Conservation (phyloP, 306 rosid species). For the Casuarina equisetifolia region DNA sequence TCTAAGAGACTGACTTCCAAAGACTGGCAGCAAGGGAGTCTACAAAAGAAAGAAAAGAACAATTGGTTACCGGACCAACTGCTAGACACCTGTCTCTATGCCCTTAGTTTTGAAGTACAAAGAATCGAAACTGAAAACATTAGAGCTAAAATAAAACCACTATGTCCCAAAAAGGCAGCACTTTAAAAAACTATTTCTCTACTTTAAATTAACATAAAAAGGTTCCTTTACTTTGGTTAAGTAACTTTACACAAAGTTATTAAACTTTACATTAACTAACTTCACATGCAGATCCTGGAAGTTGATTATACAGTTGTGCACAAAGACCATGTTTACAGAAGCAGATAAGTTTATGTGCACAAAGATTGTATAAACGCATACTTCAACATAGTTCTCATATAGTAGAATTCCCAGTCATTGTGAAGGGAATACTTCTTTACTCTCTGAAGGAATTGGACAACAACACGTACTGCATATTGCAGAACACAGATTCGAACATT, state of each 20-base stretch:
- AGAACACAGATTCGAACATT: constrained; percentile 17
- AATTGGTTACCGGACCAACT: neutral
- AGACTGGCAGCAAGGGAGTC: neutral
- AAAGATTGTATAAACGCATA: neutral
- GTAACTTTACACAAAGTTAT: no score
- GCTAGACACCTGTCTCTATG: neutral
- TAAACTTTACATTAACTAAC: no score
- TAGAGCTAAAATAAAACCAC: neutral
- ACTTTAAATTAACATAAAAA: no score
- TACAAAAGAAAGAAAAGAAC: neutral
- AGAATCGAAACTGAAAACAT: neutral
- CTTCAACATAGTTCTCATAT: neutral
- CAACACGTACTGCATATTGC: constrained; percentile 7
- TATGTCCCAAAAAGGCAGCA: neutral
- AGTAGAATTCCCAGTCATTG: neutral
- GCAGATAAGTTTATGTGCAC: neutral
- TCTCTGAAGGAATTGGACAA: neutral
- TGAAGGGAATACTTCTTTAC: neutral
- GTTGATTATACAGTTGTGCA: neutral
- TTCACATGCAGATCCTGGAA: no score
- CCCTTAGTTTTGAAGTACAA: neutral
- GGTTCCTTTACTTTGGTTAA: no score
- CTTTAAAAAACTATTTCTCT: no score
- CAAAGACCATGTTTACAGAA: neutral
- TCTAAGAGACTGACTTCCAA: neutral